Conservation (phyloP, 495 filamentous ascomycete species). For the Penicillium arizonense region DNA sequence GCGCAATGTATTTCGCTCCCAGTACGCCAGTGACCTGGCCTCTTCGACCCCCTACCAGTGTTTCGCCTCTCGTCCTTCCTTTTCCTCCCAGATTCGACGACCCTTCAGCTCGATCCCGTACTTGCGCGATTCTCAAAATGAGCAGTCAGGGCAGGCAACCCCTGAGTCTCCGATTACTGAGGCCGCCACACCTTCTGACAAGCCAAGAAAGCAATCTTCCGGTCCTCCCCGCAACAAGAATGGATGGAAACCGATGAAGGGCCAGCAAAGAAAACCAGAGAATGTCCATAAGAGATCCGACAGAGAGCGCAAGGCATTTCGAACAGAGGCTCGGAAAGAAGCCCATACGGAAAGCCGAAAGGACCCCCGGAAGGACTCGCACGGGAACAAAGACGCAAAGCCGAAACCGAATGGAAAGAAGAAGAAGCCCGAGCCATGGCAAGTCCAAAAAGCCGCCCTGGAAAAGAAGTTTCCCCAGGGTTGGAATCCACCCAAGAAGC, state of each 20-base stretch:
- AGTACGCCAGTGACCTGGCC: slow-evolving; percentile 16
- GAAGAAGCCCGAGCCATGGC: slow-evolving; percentile 60
- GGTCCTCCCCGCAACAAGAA: not conserved
- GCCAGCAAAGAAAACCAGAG: not conserved
- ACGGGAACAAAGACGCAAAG: slow-evolving; percentile 10
- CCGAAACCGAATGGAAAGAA: slow-evolving; percentile 10
- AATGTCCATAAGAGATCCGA: not conserved
- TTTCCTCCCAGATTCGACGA: slow-evolving; percentile 7
- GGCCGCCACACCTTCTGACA: not conserved
- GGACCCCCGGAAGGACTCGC: slow-evolving; percentile 1
- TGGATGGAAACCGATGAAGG: slow-evolving; percentile 2
- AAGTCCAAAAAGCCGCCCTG: slow-evolving; percentile 65
- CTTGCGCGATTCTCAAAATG: not conserved
- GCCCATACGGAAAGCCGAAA: not conserved
- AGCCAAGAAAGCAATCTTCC: not conserved
- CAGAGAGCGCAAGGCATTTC: slow-evolving; percentile 5
- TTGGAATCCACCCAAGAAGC: slow-evolving; percentile 79
- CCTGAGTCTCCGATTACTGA: not conserved
- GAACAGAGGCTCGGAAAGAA: slow-evolving; percentile 4
- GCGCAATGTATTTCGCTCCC: slow-evolving; percentile 22
- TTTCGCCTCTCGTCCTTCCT: slow-evolving; percentile 2
- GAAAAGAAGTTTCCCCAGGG: slow-evolving; percentile 69
- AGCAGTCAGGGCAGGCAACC: not conserved
- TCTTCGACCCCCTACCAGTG: slow-evolving; percentile 4
- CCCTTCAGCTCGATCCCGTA: slow-evolving; percentile 10